Base-by-base conservation (phyloP, 371 early-diverging fungal species). In the Circinella umbellata region DNA sequence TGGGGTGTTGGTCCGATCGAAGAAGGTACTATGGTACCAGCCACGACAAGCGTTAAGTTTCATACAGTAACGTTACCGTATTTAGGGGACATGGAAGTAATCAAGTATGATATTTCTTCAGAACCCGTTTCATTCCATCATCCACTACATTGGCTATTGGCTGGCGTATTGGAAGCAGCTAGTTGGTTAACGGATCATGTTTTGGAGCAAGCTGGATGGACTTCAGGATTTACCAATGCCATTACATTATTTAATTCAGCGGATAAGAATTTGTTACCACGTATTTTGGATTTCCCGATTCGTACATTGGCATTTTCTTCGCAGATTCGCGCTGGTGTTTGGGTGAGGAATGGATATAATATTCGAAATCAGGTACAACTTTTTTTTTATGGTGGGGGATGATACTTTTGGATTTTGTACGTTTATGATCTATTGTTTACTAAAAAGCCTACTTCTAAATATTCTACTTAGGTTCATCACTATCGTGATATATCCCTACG, bases 321-420 rank as follows among this genome's bases (percentile, higher is more conserved):
- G 4, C 99, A 98, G 80, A 95, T 98, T 67, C 88, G 93, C 27
- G 93, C 95, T 14, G 92, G 93, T 38, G 82, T 98, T 49, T 98
- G 99, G 98, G 96, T 98, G 13, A 85, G 98, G 59, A 98, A 98
- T 70, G 98, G 98, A 14, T 92, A 88, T 74, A 88, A 89, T 47
- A 91, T 93, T 63, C 84, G 91, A 53, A 89, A 87, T 53, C 90
- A 89, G 76, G 80, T 80, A 81, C 34, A 20, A 36, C 36, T 42
- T 42, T 42, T 6, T 42, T 42, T 42, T 64, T 14, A 27, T 27
- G 27, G 15, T 47, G 47, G 15, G 47, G 9, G 47, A 47, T 11
- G 3, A 47, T 47, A 47, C 15, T 15, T 11, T 47, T 1, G 9
- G 9, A 11, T 1, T 9, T 47, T 47, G 15, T 3, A 47, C 9